Base-by-base conservation (phyloP, 2,329 filamentous ascomycete species). In the Epicoccum nigrum region DNA sequence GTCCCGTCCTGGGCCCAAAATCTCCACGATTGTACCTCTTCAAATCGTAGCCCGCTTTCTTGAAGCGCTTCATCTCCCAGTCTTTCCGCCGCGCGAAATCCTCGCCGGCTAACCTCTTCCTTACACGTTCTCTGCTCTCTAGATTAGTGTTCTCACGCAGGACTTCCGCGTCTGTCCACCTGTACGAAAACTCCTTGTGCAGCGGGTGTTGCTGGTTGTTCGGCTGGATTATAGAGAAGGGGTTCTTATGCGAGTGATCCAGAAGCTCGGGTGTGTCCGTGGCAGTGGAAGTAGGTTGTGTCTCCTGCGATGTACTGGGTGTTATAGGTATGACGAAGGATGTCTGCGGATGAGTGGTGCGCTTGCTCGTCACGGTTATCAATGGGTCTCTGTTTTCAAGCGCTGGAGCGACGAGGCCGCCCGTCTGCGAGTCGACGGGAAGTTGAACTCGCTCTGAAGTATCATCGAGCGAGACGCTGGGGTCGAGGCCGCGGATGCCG, bases 21-120 rank as follows among this genome's bases (percentile, higher is more conserved):
- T 68, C 66, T 0, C 71, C 72, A 2, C 67, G 56, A 50, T 74
- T 74, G 34, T 68, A 75, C 32, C 58, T 64, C 38, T 57, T 58
- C 30, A 75, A 34, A 54, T 71, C 64, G n/a, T 50, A 69, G 0
- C 69, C 68, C 0, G 70, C 64, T 31, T 57, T 63, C 51, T 59
- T 68, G 30, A 74, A 71, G 45, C 60, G 59, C 51, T 69, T 74
- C 50, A 64, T 49, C 55, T 75, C 72, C 64, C 68, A 71, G 3
- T 32, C 42, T n/a, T 53, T 54, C 51, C 62, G 65, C 44, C 56
- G 48, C n/a, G 65, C 62, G 34, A 66, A 71, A 7, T 68, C 69
- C 0, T 62, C 55, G 0, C 50, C 51, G 1, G 62, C 67, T 34
- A 68, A 31, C 21, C 69, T 45, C 37, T 72, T 72, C 16, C 64